phyloP scores from a whole-genome alignment of 139 green algal genomes.

The Chlamydomonas incerta region DNA sequence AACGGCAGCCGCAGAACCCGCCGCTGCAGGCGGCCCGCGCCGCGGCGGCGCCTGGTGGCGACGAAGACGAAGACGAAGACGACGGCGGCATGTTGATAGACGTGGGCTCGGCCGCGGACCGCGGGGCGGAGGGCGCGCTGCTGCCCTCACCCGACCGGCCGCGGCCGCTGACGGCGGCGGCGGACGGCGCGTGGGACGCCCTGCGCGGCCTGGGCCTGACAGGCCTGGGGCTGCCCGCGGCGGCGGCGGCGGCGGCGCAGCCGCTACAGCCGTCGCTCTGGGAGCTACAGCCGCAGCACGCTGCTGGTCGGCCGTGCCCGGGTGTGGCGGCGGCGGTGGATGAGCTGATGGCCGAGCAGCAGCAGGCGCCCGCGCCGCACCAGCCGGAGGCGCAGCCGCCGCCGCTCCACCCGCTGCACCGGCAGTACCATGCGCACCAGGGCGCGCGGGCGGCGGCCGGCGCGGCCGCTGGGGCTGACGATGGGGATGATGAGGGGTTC shows the following conservation, averaged over 20 bases:
- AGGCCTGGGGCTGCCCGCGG: not conserved
- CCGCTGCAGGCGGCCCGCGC: too few species aligned
- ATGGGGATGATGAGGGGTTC: conserved; percentile 8
- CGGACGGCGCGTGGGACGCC: not conserved
- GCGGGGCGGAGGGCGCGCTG: not conserved
- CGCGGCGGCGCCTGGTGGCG: not conserved
- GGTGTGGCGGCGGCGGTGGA: too few species aligned
- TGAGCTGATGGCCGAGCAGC: too few species aligned
- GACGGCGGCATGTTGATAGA: conserved; percentile 35
- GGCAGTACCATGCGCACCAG: too few species aligned
- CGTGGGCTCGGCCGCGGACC: not conserved
- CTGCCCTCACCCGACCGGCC: conserved; percentile 13
- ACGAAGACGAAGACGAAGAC: not conserved
- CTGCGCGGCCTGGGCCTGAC: not conserved
- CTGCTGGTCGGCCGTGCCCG: too few species aligned
- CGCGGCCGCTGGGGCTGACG: not conserved
- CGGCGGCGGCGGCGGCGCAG: too few species aligned
- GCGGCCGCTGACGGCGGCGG: not conserved
- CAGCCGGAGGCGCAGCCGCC: not conserved
- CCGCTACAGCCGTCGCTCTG: too few species aligned
- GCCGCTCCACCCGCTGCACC: too few species aligned
- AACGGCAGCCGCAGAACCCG: not conserved
- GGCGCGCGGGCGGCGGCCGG: not conserved
- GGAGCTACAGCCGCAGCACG: too few species aligned
- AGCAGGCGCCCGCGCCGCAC: too few species aligned